Evolutionary conservation across 2,329 filamentous ascomycete genomes (phyloP).

Genomic region (Ceratocystis huliohia): DNA sequence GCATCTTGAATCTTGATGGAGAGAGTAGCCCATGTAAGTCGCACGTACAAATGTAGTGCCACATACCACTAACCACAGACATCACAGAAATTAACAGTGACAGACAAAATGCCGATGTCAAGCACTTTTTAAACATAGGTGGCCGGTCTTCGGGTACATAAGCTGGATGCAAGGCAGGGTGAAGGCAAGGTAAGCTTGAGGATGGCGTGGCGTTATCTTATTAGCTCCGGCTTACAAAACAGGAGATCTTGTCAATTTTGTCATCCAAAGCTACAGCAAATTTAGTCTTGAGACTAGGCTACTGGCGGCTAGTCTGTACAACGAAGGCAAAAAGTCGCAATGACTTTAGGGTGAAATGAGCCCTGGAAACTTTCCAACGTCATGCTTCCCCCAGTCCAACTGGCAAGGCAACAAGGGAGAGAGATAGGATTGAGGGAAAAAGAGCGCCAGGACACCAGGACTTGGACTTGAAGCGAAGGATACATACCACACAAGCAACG

Average conservation of each 20-base stretch:
- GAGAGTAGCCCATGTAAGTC: background rate
- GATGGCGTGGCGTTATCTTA: background rate
- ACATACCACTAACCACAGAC: background rate
- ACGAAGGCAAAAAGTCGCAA: constrained; percentile 3
- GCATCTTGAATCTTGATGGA: background rate
- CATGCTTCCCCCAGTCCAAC: background rate
- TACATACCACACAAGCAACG: too few relatives aligned
- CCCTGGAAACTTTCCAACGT: background rate
- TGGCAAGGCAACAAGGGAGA: background rate
- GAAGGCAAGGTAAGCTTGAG: background rate
- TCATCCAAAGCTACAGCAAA: background rate
- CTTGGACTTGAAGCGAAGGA: background rate
- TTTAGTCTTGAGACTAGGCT: constrained; percentile 6
- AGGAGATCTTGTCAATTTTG: constrained; percentile 1
- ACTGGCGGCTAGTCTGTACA: background rate
- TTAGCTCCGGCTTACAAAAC: background rate
- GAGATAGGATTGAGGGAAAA: background rate
- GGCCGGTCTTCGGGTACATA: background rate
- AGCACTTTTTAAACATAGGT: background rate
- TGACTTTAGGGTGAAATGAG: background rate
- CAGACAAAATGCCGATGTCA: background rate
- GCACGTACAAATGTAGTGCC: background rate
- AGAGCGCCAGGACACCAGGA: background rate
- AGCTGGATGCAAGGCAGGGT: background rate
- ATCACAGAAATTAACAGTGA: background rate